Conservation (phyloP, 2,329 filamentous ascomycete genomes). For the Fusarium stilboides region DNA sequence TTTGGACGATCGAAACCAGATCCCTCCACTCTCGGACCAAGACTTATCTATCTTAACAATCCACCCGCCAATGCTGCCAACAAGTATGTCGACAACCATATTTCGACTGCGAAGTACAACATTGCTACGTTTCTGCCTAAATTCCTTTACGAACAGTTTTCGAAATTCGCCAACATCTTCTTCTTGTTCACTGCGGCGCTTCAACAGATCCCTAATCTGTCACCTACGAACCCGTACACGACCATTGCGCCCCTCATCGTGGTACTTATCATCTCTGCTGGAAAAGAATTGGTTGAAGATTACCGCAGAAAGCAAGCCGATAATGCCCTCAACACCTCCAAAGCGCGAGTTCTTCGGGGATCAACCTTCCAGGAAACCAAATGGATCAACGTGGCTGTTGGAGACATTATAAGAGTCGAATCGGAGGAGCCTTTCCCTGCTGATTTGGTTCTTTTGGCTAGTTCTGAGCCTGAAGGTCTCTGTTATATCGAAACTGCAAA, state of each 20-base stretch:
- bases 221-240: constrained; percentile 94
- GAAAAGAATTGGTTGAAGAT: constrained; percentile 95
- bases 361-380: constrained; percentile 88
- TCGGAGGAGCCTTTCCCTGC: constrained; percentile 96
- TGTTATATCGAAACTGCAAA: constrained; percentile 99
- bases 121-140: constrained; percentile 93
- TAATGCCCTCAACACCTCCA: constrained; percentile 88
- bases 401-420: constrained; percentile 92
- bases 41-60: constrained; percentile 97
- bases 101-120: constrained; percentile 99
- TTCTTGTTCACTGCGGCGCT: constrained; percentile 97
- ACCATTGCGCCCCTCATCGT: constrained; percentile 95
- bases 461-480: constrained; percentile 95
- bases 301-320: constrained; percentile 91
- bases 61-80: constrained; percentile 89
- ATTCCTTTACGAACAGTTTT: constrained; percentile 98
- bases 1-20: constrained; percentile 90
- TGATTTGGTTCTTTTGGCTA: constrained; percentile 91
- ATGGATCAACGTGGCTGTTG: constrained; percentile 94
- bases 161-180: constrained; percentile 98
- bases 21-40: constrained; percentile 89
- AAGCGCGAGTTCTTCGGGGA: constrained; percentile 85
- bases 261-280: constrained; percentile 93
- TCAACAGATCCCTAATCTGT: constrained; percentile 95
- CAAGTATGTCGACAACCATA: constrained; percentile 96